These are phyloP conservation scores for Clohesyomyces aquaticus DNA, from an alignment of 495 filamentous ascomycete species.

Conservation along the genomic window DNA sequence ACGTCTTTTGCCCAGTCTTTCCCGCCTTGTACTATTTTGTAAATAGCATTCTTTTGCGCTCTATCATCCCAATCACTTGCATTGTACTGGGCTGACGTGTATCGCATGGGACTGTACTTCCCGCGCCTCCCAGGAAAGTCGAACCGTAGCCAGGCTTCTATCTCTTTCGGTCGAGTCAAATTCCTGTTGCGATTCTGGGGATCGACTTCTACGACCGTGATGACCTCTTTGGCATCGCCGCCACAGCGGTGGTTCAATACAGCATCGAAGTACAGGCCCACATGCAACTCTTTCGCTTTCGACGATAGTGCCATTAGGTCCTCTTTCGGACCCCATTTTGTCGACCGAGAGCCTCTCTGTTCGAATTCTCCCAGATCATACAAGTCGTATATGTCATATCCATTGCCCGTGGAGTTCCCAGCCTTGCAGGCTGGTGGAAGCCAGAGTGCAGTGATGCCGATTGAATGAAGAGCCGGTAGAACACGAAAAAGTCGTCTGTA, in stretches of 20 bases:
- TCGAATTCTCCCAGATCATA: constrained; percentile 77
- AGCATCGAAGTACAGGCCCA: constrained; percentile 70
- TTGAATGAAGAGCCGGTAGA: constrained; percentile 57
- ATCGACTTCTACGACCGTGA: constrained; percentile 60
- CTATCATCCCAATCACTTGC: constrained; percentile 68
- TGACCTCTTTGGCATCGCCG: constrained; percentile 63
- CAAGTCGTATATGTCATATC: constrained; percentile 75
- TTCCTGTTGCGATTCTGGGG: constrained; percentile 56
- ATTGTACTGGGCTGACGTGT: constrained; percentile 70
- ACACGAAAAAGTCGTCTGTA: constrained; percentile 61
- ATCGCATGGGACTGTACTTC: constrained; percentile 62
- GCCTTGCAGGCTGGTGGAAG: constrained; percentile 74
- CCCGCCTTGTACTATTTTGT: constrained; percentile 62
- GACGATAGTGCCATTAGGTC: constrained; percentile 59
- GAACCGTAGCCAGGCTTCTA: constrained; percentile 68
- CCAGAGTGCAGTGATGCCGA: constrained; percentile 69
- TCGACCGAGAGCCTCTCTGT: constrained; percentile 63
- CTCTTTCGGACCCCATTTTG: constrained; percentile 69
- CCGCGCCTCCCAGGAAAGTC: constrained; percentile 63
- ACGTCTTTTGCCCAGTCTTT: constrained; percentile 70
- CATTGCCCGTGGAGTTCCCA: constrained; percentile 62
- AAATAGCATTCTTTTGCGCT: constrained; percentile 62
- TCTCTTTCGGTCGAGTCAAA: constrained; percentile 59
- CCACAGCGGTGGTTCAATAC: constrained; percentile 75
- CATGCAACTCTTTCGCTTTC: constrained; percentile 53